Conservation (phyloP, 192 early-diverging fungal species). For the Chytriomyces sp. region DNA sequence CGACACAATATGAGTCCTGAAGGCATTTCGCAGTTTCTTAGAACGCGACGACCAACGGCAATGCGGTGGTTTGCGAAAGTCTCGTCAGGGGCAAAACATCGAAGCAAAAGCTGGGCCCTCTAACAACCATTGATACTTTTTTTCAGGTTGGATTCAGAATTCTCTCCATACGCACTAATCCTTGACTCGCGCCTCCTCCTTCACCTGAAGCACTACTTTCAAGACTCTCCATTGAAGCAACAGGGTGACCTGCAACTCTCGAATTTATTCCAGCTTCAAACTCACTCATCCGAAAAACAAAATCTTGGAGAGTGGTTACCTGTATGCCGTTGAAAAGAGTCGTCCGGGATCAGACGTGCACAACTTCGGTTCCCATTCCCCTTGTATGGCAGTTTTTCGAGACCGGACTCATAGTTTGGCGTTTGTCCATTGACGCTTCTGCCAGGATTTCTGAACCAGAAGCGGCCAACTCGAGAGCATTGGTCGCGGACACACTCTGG, state of each 20-base stretch:
- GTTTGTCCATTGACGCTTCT: neutral
- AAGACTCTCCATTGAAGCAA: conserved; percentile 37
- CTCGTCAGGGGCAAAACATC: too few relatives aligned
- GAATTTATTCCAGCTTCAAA: conserved; percentile 45
- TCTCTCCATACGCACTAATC: conserved; percentile 35
- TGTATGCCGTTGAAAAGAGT: conserved; percentile 27
- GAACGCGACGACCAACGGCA: too few relatives aligned
- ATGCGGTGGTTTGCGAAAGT: too few relatives aligned
- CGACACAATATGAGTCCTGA: too few relatives aligned
- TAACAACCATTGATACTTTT: too few relatives aligned
- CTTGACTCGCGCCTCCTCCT: conserved; percentile 51
- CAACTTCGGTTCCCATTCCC: conserved; percentile 4
- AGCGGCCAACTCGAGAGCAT: conserved; percentile 42
- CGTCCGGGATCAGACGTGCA: neutral
- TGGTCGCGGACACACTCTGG: conserved; percentile 53
- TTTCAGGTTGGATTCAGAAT: conserved; percentile 44
- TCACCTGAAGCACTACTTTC: conserved; percentile 38
- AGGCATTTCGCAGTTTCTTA: too few relatives aligned
- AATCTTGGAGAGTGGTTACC: conserved; percentile 39
- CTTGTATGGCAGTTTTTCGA: conserved; percentile 21
- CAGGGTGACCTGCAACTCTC: conserved; percentile 18
- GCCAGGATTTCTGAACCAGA: neutral
- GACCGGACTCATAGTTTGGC: neutral
- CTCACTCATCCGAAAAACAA: conserved; percentile 42
- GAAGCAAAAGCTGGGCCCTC: too few relatives aligned